Evolutionary conservation across 2,329 filamentous ascomycete genomes (phyloP).

Genomic region (Aureobasidium sp.): DNA sequence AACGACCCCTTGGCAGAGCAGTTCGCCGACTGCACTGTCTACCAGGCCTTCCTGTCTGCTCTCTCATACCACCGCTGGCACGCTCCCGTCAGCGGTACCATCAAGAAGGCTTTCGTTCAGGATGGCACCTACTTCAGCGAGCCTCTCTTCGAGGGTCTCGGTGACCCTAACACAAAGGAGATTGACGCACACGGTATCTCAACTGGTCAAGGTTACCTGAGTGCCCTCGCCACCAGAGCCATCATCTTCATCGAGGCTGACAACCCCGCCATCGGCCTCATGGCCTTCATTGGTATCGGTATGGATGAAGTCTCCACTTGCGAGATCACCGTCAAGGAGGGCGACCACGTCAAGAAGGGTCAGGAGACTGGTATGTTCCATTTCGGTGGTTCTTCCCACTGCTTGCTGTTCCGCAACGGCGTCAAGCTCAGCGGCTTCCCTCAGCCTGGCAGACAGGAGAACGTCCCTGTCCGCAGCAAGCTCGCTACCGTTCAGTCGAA

Average conservation of each 20-base stretch:
- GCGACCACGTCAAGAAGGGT: slow-evolving; percentile 60
- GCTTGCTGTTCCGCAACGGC: slow-evolving; percentile 56
- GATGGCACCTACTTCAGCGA: slow-evolving; percentile 65
- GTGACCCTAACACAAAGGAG: slow-evolving; percentile 29
- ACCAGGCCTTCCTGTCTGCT: slow-evolving; percentile 63
- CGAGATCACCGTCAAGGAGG: slow-evolving; percentile 61
- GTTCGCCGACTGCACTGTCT: slow-evolving; percentile 59
- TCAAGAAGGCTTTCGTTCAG: slow-evolving; percentile 51
- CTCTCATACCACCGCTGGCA: slow-evolving; percentile 69
- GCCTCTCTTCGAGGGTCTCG: slow-evolving; percentile 44
- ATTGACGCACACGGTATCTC: slow-evolving; percentile 40
- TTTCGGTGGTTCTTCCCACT: slow-evolving; percentile 67
- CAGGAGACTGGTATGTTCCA: slow-evolving; percentile 73
- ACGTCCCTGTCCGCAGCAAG: slow-evolving; percentile 29
- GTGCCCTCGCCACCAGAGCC: slow-evolving; percentile 59
- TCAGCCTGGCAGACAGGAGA: slow-evolving; percentile 26
- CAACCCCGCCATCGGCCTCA: slow-evolving; percentile 57
- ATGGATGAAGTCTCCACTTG: slow-evolving; percentile 71
- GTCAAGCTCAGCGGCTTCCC: slow-evolving; percentile 39
- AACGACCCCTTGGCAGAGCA: slow-evolving; percentile 46
- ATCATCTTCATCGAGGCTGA: slow-evolving; percentile 66
- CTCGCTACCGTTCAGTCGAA: slow-evolving; percentile 12
- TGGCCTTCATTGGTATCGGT: slow-evolving; percentile 64
- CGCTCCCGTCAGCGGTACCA: slow-evolving; percentile 55
- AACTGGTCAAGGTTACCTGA: slow-evolving; percentile 55